A percentile compares a stretch with the other conserved stretches of the same genome.
phyloP scores from a whole-genome alignment of 1,284 basidiomycete species.

The Puccinia novopanici region DNA sequence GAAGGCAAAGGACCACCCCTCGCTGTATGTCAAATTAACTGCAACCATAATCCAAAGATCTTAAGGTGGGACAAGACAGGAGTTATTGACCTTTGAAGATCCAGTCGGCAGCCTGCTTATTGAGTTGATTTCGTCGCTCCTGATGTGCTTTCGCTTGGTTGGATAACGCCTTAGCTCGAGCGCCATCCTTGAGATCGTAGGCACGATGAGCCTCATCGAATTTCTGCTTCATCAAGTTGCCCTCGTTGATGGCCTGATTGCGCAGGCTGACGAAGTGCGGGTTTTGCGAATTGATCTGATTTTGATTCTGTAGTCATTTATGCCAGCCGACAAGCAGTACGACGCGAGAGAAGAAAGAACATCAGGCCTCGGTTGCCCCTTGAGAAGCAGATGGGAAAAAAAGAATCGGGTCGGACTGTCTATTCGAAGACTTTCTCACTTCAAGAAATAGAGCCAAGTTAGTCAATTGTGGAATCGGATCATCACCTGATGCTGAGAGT shows the following conservation, averaged over 20 bases:
- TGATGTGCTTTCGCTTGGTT: constrained; percentile 81
- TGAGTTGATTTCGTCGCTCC: constrained; percentile 74
- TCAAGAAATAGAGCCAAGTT: too few relatives aligned
- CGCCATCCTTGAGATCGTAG: constrained; percentile 73
- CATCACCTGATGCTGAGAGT: constrained; percentile 23
- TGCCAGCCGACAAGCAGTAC: not conserved
- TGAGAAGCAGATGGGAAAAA: not conserved
- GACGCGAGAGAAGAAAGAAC: not conserved
- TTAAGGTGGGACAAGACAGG: constrained; percentile 52
- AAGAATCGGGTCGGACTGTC: too few relatives aligned
- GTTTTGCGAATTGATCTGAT: constrained; percentile 65
- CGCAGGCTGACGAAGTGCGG: constrained; percentile 71
- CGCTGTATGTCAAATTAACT: not conserved
- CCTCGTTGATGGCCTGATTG: constrained; percentile 71
- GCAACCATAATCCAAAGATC: too few relatives aligned
- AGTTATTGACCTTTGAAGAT: constrained; percentile 65
- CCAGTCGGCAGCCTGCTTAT: constrained; percentile 83
- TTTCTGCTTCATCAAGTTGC: constrained; percentile 60
- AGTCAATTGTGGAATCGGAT: constrained; percentile 8
- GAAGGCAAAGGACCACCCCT: not conserved
- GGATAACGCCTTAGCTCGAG: constrained; percentile 77
- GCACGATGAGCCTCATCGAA: constrained; percentile 60
- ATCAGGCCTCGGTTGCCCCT: not conserved
- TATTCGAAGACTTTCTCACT: too few relatives aligned
- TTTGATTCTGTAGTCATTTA: constrained; percentile 62